These are phyloP conservation scores for Lipomyces orientalis DNA, from an alignment of 805 yeast genomes.

Conservation along the genomic window DNA sequence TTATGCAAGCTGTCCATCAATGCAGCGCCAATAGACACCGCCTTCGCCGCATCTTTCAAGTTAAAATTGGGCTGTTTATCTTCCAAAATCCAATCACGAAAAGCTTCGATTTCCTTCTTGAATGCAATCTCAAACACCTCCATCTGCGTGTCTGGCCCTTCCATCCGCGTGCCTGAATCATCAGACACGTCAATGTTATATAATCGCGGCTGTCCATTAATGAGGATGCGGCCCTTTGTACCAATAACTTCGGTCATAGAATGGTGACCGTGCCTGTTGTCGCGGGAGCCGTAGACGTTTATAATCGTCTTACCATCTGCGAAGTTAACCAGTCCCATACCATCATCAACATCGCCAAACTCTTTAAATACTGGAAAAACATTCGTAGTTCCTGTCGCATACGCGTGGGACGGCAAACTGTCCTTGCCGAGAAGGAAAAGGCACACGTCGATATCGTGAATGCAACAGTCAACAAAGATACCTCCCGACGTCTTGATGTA, in stretches of 20 bases:
- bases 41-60: constrained; percentile 38
- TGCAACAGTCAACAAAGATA: constrained; percentile 39
- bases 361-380: constrained; percentile 36
- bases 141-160: constrained; percentile 26
- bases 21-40: constrained; percentile 33
- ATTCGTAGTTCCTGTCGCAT: constrained; percentile 36
- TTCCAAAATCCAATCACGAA: constrained; percentile 34
- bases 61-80: constrained; percentile 25
- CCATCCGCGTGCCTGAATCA: constrained; percentile 31
- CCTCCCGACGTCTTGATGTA: constrained; percentile 40
- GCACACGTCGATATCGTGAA: constrained; percentile 40
- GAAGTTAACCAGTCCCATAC: constrained; percentile 36
- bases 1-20: constrained; percentile 22
- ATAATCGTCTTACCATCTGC: constrained; percentile 27
- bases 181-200: constrained; percentile 29
- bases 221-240: constrained; percentile 36
- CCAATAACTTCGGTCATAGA: constrained; percentile 39
- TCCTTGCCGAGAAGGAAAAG: constrained; percentile 37
- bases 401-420: constrained; percentile 31
- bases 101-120: constrained; percentile 28
- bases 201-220: constrained; percentile 34
- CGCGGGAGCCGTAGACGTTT: constrained; percentile 36
- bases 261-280: constrained; percentile 39
- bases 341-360: constrained; percentile 40
- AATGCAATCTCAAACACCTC: constrained; percentile 29